phyloP scores from a whole-genome alignment of 495 filamentous ascomycete genomes.

The Corynascus novoguineensis region DNA sequence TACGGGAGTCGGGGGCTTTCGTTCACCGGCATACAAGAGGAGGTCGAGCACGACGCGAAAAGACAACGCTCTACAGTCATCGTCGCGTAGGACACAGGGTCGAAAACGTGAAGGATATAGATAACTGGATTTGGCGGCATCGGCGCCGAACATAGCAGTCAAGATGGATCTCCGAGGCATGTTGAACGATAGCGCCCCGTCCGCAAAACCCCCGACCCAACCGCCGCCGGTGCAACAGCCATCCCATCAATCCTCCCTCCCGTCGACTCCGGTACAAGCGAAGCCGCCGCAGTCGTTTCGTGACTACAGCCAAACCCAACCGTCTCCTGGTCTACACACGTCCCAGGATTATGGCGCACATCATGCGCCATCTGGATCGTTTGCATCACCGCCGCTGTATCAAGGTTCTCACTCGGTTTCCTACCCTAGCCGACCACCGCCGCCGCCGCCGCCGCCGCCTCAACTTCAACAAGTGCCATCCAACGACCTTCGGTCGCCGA shows the following conservation, averaged over 20 bases:
- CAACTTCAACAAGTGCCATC: conserved; percentile 41
- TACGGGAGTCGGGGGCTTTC: background rate
- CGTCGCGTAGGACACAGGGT: conserved; percentile 7
- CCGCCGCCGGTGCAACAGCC: conserved; percentile 23
- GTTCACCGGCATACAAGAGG: conserved; percentile 18
- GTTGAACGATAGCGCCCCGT: conserved; percentile 42
- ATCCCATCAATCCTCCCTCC: conserved; percentile 29
- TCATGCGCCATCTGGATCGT: conserved; percentile 28
- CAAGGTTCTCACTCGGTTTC: conserved; percentile 30
- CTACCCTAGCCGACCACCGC: conserved; percentile 42
- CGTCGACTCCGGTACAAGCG: conserved; percentile 45
- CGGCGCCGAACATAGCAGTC: background rate
- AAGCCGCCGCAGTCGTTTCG: conserved; percentile 40
- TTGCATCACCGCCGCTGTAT: conserved; percentile 40
- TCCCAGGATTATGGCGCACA: conserved; percentile 40
- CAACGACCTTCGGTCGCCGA: conserved; percentile 50
- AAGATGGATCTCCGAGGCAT: conserved; percentile 55
- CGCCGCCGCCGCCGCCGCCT: conserved; percentile 45
- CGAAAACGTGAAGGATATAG: background rate
- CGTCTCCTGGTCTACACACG: conserved; percentile 37
- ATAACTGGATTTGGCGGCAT: background rate
- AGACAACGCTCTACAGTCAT: conserved; percentile 6
- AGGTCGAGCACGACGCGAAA: background rate
- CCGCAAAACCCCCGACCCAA: conserved; percentile 25
- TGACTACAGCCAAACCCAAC: conserved; percentile 41